Evolutionary conservation across 257 asterid species (phyloP).

Genomic region (Vinca minor): DNA sequence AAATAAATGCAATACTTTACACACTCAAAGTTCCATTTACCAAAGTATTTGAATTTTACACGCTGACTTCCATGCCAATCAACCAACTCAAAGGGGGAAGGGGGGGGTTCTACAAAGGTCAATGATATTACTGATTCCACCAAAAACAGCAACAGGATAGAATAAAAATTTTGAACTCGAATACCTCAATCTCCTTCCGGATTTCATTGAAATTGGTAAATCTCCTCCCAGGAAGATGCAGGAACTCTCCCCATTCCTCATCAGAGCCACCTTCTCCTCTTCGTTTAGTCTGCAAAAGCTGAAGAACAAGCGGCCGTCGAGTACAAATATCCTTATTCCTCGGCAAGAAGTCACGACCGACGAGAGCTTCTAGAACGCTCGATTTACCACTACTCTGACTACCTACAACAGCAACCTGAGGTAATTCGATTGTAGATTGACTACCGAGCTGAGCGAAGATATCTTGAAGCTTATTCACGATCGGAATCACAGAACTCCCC

Average conservation of each 20-base stretch:
- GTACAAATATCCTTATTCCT: constrained; percentile 91
- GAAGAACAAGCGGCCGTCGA: constrained; percentile 83
- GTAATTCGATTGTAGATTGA: constrained; percentile 71
- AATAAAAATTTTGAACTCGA: not conserved
- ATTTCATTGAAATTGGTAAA: constrained; percentile 65
- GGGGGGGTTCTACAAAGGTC: not conserved
- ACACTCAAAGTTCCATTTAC: too few relatives aligned
- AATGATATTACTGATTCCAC: not conserved
- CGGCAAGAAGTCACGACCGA: constrained; percentile 94
- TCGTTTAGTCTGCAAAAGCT: constrained; percentile 52
- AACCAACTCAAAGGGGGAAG: not conserved
- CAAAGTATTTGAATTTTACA: not conserved
- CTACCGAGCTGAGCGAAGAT: constrained; percentile 75
- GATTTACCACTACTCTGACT: constrained; percentile 99
- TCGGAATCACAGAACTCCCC: constrained; percentile 72
- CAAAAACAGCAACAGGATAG: not conserved
- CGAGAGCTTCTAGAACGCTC: constrained; percentile 91
- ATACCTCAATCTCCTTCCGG: constrained; percentile 76
- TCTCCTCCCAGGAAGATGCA: constrained; percentile 64
- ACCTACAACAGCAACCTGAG: constrained; percentile 96
- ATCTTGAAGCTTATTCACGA: constrained; percentile 81
- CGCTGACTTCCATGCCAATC: not conserved
- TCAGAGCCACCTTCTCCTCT: constrained; percentile 47
- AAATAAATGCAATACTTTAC: too few relatives aligned
- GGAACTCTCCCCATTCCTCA: constrained; percentile 91